phyloP scores from a whole-genome alignment of 2,329 filamentous ascomycete species.

The Pseudocercospora macadamiae region DNA sequence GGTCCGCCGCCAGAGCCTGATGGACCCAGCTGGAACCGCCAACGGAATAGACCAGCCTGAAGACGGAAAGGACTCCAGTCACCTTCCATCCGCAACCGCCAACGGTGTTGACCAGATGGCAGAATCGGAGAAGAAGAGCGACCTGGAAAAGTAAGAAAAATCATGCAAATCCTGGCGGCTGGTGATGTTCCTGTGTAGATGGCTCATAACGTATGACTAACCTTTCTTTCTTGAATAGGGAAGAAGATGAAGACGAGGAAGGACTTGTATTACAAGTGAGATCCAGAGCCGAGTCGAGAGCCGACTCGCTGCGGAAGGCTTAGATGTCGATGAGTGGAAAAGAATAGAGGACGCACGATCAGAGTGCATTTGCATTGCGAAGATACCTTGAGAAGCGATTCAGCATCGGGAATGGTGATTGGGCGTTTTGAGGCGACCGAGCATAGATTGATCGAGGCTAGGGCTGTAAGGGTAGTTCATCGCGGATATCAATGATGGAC shows the following conservation, averaged over 20 bases:
- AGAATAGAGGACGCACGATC: not conserved
- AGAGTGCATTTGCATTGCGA: not conserved
- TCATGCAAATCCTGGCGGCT: constrained; percentile 11
- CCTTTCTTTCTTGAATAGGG: constrained; percentile 21
- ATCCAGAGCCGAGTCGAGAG: too few relatives aligned
- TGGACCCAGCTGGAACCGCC: constrained; percentile 19
- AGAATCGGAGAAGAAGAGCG: constrained; percentile 19
- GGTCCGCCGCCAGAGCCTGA: constrained; percentile 34
- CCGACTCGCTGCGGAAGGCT: constrained; percentile 13
- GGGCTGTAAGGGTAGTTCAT: not conserved
- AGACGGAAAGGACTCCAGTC: constrained; percentile 22
- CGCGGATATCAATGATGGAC: not conserved
- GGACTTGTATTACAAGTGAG: constrained; percentile 24
- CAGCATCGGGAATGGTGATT: not conserved
- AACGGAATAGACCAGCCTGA: constrained; percentile 10
- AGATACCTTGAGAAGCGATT: not conserved
- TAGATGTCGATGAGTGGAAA: too few relatives aligned
- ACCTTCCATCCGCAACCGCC: constrained; percentile 18
- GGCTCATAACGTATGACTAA: constrained; percentile 23
- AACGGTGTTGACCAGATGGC: constrained; percentile 23
- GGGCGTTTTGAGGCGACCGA: not conserved
- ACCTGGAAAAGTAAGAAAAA: constrained; percentile 28
- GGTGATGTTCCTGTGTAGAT: not conserved
- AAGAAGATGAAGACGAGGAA: constrained; percentile 29
- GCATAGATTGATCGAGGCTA: not conserved